Conservation (phyloP, 495 filamentous ascomycete genomes). For the Usnea hakonensis region DNA sequence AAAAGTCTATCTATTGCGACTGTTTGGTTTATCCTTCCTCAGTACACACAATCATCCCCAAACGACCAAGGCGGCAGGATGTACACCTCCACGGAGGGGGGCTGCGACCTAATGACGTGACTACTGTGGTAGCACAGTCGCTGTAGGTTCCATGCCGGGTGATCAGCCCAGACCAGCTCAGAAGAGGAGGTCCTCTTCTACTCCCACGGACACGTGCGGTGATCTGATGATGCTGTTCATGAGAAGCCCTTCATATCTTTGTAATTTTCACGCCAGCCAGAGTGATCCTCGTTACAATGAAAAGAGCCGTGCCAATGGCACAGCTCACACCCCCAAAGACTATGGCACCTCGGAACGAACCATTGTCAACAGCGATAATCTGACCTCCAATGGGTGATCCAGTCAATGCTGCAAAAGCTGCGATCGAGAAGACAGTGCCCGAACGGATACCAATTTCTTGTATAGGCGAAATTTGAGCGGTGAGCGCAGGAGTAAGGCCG, state of each 20-base stretch:
- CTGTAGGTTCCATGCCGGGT: background rate
- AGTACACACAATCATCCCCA: background rate
- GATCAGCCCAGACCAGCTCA: background rate
- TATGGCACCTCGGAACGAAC: background rate
- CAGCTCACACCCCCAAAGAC: constrained; percentile 12
- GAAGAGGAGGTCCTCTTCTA: background rate
- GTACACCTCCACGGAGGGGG: background rate
- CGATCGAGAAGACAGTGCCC: constrained; percentile 16
- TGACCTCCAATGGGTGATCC: constrained; percentile 59
- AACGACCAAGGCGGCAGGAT: background rate
- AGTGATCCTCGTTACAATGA: constrained; percentile 1
- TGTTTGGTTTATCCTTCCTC: too few species aligned
- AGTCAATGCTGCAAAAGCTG: constrained; percentile 47
- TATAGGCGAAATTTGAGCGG: constrained; percentile 27
- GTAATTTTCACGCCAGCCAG: constrained; percentile 9
- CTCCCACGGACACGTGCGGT: background rate
- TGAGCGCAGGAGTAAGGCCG: constrained; percentile 26
- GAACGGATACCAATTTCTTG: constrained; percentile 24
- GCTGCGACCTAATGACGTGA: background rate
- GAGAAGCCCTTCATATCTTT: background rate
- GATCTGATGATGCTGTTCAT: background rate
- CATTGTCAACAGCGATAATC: constrained; percentile 17
- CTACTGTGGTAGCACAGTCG: background rate
- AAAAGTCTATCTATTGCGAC: too few species aligned
- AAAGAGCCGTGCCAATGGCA: constrained; percentile 9